These are phyloP conservation scores for Phytophthora rubi DNA, from an alignment of 352 stramenopile genomes.

Conservation along the genomic window DNA sequence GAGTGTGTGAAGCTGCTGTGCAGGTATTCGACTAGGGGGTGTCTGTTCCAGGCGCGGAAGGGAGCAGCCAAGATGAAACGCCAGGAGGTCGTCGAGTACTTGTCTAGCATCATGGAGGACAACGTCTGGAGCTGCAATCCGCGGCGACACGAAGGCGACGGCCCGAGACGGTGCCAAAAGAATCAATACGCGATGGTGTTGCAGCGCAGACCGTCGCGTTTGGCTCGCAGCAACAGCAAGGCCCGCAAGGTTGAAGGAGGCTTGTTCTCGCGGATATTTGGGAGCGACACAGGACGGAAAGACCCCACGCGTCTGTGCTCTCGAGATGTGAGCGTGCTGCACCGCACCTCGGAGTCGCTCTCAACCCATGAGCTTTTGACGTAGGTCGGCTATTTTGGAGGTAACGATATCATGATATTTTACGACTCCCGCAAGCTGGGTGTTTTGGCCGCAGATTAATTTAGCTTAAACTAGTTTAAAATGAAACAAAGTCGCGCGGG, in stretches of 20 bases:
- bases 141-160: constrained; percentile 31
- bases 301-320: constrained; percentile 28
- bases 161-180: constrained; percentile 38
- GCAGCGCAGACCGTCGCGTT: constrained; percentile 25
- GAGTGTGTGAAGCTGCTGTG: constrained; percentile 32
- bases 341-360: constrained; percentile 27
- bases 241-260: constrained; percentile 27
- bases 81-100: constrained; percentile 29
- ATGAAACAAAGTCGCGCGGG: no score
- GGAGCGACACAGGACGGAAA: constrained; percentile 17
- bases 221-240: constrained; percentile 21
- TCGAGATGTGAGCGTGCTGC: constrained; percentile 32
- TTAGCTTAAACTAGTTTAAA: no score
- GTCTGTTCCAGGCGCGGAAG: constrained; percentile 41
- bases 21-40: constrained; percentile 35
- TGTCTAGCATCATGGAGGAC: constrained; percentile 39
- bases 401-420: background rate
- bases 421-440: background rate
- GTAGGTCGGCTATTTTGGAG: background rate
- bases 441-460: no score
- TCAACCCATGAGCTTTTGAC: constrained; percentile 29
- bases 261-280: constrained; percentile 31
- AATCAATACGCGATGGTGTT: constrained; percentile 38
- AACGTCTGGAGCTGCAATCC: constrained; percentile 44
- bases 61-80: constrained; percentile 45